Conservation (phyloP, 164 flowering plant species). For the Brasenia schreberi region DNA sequence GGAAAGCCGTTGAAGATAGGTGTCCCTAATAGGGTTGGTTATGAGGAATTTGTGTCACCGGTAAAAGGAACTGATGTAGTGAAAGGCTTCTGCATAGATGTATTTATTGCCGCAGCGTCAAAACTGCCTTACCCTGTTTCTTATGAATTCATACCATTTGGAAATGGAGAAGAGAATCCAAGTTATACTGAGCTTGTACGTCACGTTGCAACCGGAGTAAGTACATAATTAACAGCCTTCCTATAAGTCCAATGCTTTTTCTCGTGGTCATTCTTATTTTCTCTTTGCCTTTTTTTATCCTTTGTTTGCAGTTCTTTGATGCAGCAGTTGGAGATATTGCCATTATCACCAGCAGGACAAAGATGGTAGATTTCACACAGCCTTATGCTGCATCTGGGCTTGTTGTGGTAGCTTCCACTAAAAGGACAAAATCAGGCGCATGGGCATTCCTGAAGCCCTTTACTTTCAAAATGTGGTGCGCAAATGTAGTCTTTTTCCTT, state of each 20-base stretch:
- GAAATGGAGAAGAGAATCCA: constrained; percentile 60
- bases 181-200: constrained; percentile 38
- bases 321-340: constrained; percentile 80
- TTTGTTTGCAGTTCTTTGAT: constrained; percentile 19
- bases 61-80: constrained; percentile 14
- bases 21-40: constrained; percentile 48
- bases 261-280: background rate
- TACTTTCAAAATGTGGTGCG: constrained; percentile 60
- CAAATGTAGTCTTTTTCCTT: constrained; percentile 46
- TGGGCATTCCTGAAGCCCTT: constrained; percentile 84
- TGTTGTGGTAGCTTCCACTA: constrained; percentile 51
- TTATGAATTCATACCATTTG: constrained; percentile 31
- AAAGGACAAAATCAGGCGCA: constrained; percentile 31
- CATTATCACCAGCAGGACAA: constrained; percentile 56
- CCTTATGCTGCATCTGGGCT: constrained; percentile 62
- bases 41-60: constrained; percentile 41
- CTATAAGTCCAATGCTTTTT: background rate
- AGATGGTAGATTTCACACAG: constrained; percentile 67
- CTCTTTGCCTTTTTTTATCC: background rate
- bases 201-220: constrained; percentile 40
- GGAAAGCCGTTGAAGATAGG: constrained; percentile 47
- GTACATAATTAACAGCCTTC: background rate
- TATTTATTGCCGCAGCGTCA: constrained; percentile 42
- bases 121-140: constrained; percentile 54
- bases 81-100: constrained; percentile 60